Evolutionary conservation across 441 rosid genomes (phyloP).

Genomic region (Bruguiera hainesii): DNA sequence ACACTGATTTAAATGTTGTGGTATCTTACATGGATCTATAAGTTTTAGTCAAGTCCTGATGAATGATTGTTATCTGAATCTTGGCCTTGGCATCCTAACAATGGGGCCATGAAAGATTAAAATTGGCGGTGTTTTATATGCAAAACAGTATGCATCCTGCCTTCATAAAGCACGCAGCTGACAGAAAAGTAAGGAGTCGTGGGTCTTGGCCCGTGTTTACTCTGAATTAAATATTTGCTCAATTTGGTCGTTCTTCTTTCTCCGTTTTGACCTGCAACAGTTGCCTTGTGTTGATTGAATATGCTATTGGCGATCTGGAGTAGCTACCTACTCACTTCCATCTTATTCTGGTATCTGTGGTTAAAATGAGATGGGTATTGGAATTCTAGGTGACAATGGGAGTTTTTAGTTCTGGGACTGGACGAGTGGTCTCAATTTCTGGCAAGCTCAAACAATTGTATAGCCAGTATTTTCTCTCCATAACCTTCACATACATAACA

Average conservation of each 20-base stretch:
- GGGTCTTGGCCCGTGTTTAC: not conserved
- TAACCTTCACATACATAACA: not conserved
- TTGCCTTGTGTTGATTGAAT: not conserved
- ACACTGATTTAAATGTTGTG: not conserved
- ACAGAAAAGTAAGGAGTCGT: not conserved
- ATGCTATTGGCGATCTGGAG: not conserved
- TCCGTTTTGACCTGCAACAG: not conserved
- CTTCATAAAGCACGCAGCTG: not conserved
- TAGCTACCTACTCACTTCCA: not conserved
- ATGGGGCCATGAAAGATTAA: no score
- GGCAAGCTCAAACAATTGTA: slow-evolving; percentile 88
- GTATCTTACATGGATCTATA: not conserved
- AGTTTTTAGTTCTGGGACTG: slow-evolving; percentile 99
- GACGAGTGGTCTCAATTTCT: slow-evolving; percentile 95
- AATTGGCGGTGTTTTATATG: no score
- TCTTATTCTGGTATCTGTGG: not conserved
- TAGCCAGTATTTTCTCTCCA: slow-evolving; percentile 54
- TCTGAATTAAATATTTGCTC: not conserved
- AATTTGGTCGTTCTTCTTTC: not conserved
- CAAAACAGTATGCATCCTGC: not conserved
- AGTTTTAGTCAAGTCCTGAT: not conserved
- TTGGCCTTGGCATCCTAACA: no score
- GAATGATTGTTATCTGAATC: no score
- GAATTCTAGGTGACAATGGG: slow-evolving; percentile 74
- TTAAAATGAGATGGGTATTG: not conserved